These are phyloP conservation scores for Penicillium sp. DNA, from an alignment of 2,329 filamentous ascomycete genomes.

Conservation along the genomic window DNA sequence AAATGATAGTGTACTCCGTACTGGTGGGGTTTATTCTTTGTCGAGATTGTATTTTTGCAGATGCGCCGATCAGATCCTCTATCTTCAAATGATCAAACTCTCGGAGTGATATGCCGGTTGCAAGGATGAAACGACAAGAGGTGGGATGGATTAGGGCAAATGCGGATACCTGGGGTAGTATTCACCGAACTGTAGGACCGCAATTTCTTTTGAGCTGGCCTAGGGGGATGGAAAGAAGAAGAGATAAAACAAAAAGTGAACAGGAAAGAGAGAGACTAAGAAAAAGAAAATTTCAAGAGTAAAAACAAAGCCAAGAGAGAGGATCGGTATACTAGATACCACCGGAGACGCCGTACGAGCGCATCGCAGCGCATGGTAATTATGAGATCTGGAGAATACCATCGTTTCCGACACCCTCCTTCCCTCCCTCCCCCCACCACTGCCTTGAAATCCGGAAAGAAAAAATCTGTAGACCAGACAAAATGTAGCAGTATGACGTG, in stretches of 20 bases:
- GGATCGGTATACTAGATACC: neutral
- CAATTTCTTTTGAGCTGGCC: conserved; percentile 4
- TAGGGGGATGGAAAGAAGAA: conserved; percentile 2
- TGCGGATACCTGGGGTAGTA: conserved; percentile 5
- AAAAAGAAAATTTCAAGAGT: neutral
- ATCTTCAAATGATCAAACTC: neutral
- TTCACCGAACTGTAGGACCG: conserved; percentile 10
- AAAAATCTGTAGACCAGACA: conserved; percentile 8
- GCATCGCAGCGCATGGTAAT: neutral
- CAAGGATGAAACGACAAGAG: conserved; percentile 3
- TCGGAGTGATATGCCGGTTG: neutral
- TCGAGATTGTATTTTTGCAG: neutral
- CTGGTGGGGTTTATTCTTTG: neutral
- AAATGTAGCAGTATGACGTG: conserved; percentile 19
- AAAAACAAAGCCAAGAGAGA: conserved; percentile 10
- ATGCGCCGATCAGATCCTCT: neutral
- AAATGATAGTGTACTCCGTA: neutral
- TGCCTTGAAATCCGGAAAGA: neutral
- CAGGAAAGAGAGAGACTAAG: conserved; percentile 6
- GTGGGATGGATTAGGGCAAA: conserved; percentile 13
- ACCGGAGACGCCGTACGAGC: neutral
- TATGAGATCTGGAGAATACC: conserved; percentile 7
- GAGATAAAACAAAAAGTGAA: conserved; percentile 7
- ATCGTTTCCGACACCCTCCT: no score
- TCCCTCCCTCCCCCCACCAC: no score